phyloP scores from a whole-genome alignment of 1,284 basidiomycete genomes.

The Ustilago vetiveriae region DNA sequence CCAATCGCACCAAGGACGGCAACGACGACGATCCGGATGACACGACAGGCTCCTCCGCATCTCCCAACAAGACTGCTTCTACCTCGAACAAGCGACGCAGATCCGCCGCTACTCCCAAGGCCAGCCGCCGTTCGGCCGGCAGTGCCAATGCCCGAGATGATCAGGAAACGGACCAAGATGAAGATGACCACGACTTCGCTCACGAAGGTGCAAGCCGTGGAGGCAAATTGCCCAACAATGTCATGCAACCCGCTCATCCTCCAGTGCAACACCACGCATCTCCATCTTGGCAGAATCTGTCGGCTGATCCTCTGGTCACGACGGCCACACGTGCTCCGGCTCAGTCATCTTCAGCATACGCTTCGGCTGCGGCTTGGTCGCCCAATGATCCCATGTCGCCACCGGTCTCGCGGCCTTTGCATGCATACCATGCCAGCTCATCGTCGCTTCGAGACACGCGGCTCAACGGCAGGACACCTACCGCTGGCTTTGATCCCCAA shows the following conservation, averaged over 20 bases:
- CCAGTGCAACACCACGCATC: slow-evolving; percentile 5
- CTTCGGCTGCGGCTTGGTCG: slow-evolving; percentile 10
- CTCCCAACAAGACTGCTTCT: slow-evolving; percentile 5
- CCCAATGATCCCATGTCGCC: slow-evolving; percentile 25
- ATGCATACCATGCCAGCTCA: slow-evolving; percentile 3
- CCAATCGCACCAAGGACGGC: slow-evolving; percentile 40
- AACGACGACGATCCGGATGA: slow-evolving; percentile 32
- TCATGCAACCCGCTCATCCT: background rate
- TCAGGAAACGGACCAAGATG: slow-evolving; percentile 3
- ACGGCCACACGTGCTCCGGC: background rate
- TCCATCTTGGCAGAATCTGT: slow-evolving; percentile 11
- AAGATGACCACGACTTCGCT: slow-evolving; percentile 9
- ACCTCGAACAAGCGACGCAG: slow-evolving; percentile 19
- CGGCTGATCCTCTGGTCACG: slow-evolving; percentile 2
- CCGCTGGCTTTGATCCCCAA: background rate
- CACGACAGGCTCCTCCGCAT: slow-evolving; percentile 7
- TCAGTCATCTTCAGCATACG: slow-evolving; percentile 4
- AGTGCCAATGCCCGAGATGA: too few species aligned
- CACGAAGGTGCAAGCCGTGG: background rate
- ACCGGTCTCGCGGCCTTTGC: slow-evolving; percentile 7
- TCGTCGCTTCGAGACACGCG: slow-evolving; percentile 5
- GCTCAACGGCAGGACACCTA: background rate
- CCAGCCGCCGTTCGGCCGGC: slow-evolving; percentile 1
- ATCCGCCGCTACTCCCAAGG: slow-evolving; percentile 6
- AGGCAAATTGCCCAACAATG: background rate